These are phyloP conservation scores for Colletotrichum sp. DNA, from an alignment of 2,329 filamentous ascomycete species.

Conservation along the genomic window DNA sequence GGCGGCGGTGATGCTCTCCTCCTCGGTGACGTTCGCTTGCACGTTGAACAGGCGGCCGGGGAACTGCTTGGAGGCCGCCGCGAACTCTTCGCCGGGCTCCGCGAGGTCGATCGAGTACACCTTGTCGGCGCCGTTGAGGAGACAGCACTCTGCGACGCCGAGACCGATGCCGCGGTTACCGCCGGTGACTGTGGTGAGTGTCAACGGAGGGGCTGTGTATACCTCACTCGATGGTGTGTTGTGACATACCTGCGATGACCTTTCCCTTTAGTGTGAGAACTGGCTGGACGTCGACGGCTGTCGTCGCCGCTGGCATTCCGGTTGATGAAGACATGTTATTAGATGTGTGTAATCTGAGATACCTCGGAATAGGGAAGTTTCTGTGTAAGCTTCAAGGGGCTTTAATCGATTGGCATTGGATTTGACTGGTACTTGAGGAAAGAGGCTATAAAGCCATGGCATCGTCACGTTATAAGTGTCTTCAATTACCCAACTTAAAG, in stretches of 20 bases:
- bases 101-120: conserved; percentile 40
- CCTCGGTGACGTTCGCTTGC: conserved; percentile 51
- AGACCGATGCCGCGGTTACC: conserved; percentile 50
- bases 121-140: conserved; percentile 44
- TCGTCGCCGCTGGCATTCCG: neutral
- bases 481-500: neutral
- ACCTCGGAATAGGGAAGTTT: neutral
- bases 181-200: conserved; percentile 36
- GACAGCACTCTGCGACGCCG: conserved; percentile 51
- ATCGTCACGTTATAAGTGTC: neutral
- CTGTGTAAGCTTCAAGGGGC: accelerated
- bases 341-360: neutral
- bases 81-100: conserved; percentile 28
- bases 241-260: conserved; percentile 39
- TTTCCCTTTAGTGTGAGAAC: conserved; percentile 37
- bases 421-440: accelerated
- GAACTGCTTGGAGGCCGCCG: conserved; percentile 27
- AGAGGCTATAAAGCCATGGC: neutral
- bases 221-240: neutral
- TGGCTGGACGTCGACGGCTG: neutral
- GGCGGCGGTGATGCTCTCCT: conserved; percentile 46
- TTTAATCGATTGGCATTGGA: neutral
- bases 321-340: neutral
- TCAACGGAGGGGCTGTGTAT: neutral
- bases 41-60: conserved; percentile 44